A percentile compares a stretch with the other conserved stretches of the same genome.
These are phyloP conservation scores for Aspergillus cavernicola DNA, from an alignment of 495 filamentous ascomycete species.

Conservation along the genomic window DNA sequence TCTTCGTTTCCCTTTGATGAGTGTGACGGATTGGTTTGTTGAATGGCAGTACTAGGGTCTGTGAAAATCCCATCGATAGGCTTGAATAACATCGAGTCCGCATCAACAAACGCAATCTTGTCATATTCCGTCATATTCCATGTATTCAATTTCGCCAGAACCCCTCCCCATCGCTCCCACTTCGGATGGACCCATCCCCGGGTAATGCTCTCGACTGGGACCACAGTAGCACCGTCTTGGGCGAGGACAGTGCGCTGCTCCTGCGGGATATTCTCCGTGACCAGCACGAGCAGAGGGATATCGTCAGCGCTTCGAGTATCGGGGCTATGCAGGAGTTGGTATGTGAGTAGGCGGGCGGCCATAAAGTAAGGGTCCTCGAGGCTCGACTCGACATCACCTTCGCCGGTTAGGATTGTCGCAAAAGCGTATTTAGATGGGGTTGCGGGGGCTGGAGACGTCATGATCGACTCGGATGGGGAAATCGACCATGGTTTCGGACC, in stretches of 20 bases:
- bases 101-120: not conserved
- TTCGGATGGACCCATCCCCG: not conserved
- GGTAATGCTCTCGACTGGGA: not conserved
- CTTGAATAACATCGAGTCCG: not conserved
- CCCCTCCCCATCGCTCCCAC: not conserved
- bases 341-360: slow-evolving; percentile 36
- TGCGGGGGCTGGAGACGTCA: not conserved
- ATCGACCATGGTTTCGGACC: too few species aligned
- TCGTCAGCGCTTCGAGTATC: slow-evolving; percentile 20
- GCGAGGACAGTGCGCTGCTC: slow-evolving; percentile 22
- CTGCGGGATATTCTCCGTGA: slow-evolving; percentile 22
- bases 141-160: slow-evolving; percentile 1
- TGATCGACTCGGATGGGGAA: too few species aligned
- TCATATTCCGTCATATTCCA: not conserved
- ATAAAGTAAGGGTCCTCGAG: slow-evolving; percentile 36
- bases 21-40: not conserved
- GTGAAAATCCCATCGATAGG: not conserved
- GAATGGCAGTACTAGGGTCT: not conserved
- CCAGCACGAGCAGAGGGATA: slow-evolving; percentile 35
- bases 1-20: not conserved
- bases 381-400: not conserved
- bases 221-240: slow-evolving; percentile 33
- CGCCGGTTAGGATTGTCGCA: not conserved
- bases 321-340: slow-evolving; percentile 42
- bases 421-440: not conserved